A percentile compares a stretch with the other conserved stretches of the same genome.
These are phyloP conservation scores for Artemisia annua DNA, from an alignment of 129 eudicot species.

Conservation along the genomic window DNA sequence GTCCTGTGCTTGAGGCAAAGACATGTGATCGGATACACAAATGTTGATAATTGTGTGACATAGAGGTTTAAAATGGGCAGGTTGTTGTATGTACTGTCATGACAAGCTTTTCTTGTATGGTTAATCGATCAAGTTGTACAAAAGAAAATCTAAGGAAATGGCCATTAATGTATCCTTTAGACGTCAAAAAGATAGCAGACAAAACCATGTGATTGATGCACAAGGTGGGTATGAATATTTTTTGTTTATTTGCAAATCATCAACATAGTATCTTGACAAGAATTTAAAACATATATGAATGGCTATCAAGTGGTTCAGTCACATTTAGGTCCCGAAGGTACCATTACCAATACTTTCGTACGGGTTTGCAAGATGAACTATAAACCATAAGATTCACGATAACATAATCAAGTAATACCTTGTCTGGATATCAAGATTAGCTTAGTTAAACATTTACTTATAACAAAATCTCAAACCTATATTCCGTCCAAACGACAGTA, in stretches of 20 bases:
- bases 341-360: no score
- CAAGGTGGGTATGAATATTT: background rate
- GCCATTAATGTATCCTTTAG: background rate
- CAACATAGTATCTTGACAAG: background rate
- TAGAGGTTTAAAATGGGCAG: background rate
- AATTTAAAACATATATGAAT: background rate
- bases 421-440: no score
- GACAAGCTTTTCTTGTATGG: slow-evolving; percentile 1
- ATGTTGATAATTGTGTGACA: background rate
- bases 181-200: slow-evolving; percentile 3
- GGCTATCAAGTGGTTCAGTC: no score
- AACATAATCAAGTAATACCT: no score
- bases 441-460: no score
- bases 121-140: slow-evolving; percentile 12
- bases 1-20: background rate
- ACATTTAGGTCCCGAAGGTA: no score
- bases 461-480: background rate
- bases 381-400: no score
- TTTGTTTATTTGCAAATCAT: background rate
- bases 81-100: background rate
- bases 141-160: background rate
- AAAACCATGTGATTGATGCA: slow-evolving; percentile 18
- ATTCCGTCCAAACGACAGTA: no score
- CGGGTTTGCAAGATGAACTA: no score
- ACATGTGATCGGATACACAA: background rate